phyloP scores from a whole-genome alignment of 2,329 filamentous ascomycete genomes.

The Laburnicola sp. region DNA sequence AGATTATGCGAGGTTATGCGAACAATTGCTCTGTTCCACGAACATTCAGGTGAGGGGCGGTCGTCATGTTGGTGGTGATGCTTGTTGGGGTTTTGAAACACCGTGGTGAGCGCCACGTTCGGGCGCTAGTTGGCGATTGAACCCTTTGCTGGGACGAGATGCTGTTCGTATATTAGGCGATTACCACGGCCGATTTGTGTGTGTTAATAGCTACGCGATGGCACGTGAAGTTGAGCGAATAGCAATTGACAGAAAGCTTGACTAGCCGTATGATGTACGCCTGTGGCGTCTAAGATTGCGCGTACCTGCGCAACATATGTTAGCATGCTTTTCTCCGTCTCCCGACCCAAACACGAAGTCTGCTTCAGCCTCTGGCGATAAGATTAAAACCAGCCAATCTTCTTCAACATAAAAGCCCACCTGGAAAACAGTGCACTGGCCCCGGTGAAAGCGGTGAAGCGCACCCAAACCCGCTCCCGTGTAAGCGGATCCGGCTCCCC shows the following conservation, averaged over 20 bases:
- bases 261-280: not conserved
- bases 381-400: constrained; percentile 36
- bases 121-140: constrained; percentile 1
- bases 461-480: constrained; percentile 49
- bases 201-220: not conserved
- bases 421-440: constrained; percentile 41
- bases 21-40: not conserved
- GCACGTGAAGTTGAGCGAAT: not conserved
- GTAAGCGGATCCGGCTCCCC: constrained; percentile 43
- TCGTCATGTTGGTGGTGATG: not conserved
- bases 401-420: constrained; percentile 35
- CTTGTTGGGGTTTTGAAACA: constrained; percentile 5
- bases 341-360: not conserved
- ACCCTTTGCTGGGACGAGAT: not conserved
- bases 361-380: not conserved
- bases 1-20: not conserved
- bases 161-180: not conserved
- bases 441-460: constrained; percentile 49
- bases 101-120: not conserved
- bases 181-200: not conserved
- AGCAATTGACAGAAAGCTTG: not conserved
- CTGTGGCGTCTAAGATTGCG: constrained; percentile 1
- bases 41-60: not conserved
- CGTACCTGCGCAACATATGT: not conserved
- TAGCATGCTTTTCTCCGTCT: not conserved